Base-by-base conservation (phyloP, 495 filamentous ascomycete genomes). In the Schizothecium vesticola region DNA sequence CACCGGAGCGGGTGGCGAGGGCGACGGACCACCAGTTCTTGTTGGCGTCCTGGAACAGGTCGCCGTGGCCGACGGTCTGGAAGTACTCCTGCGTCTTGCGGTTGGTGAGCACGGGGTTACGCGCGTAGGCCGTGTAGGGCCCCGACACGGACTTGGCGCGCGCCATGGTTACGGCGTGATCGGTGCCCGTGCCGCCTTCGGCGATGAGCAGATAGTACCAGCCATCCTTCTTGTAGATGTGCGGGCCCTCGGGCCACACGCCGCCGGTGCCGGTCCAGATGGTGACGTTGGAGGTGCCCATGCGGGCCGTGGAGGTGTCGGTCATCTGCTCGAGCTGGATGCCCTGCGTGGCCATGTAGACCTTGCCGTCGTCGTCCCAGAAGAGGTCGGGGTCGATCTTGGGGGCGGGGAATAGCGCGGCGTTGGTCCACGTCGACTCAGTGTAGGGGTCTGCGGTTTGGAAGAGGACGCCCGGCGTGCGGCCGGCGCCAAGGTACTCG, bases 171-270 rank as follows among this genome's bases (percentile, higher is more conserved):
- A 78, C 77, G 21, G 75, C 69, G 71, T 88, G 86, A 59, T 78
- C 75, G 31, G 79, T 73, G 24, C 75, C 82, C 0, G 88, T 89
- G 21, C 87, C 88, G 3, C 87, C 88, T 74, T 90, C 87, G 0
- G 85, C 86, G 26, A 84, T 87, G 16, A 85, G 69, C 4, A 88
- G 79, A 70, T 87, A 88, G 71, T 87, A 88, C 70, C 76, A 87
- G 12, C 80, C 83, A 71, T 86, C 82, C 59, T 81, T 78, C 76
- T 83, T 84, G 71, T 85, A 86, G 12, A 88, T 74, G 69, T 89
- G 87, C 3, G 88, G 87, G 10, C 87, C 88, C 74, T 90, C 88
- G 3, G 87, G 84, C 23, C 81, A 82, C 0, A 81, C 76, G 0
- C 82, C 84, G 21, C 81, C 78, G 13, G 80, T 83, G 3, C 87